Percentiles rank a stretch among this genome's conserved stretches.
phyloP scores from a whole-genome alignment of 2,329 filamentous ascomycete genomes.

The Ophiocordyceps robertsii region DNA sequence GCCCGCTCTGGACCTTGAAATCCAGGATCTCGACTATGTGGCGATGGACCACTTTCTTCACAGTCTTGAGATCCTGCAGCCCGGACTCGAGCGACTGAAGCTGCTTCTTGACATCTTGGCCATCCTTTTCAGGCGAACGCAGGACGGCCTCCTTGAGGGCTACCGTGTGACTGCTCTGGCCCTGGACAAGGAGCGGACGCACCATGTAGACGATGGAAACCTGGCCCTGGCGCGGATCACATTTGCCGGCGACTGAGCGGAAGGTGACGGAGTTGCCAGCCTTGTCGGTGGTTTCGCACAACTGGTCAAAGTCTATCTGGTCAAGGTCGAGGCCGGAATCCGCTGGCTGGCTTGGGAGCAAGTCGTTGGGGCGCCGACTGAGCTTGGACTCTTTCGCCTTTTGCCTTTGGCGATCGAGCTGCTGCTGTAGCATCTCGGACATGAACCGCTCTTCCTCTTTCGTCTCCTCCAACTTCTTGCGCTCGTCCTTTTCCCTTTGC shows the following conservation, averaged over 20 bases:
- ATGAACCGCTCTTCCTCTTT: conserved; percentile 59
- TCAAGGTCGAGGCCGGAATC: conserved; percentile 15
- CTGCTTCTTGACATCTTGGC: conserved; percentile 56
- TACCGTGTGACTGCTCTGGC: conserved; percentile 46
- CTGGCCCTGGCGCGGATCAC: conserved; percentile 49
- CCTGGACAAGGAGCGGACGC: conserved; percentile 47
- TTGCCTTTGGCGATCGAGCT: conserved; percentile 53
- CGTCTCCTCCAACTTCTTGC: conserved; percentile 40
- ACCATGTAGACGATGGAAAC: conserved; percentile 60
- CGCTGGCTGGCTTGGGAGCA: conserved; percentile 11
- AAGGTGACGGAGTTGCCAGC: conserved; percentile 54
- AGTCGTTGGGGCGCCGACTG: conserved; percentile 36
- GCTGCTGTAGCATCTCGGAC: conserved; percentile 58
- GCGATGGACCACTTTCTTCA: conserved; percentile 62
- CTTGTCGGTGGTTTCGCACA: conserved; percentile 48
- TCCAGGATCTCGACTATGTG: conserved; percentile 71
- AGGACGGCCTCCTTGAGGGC: conserved; percentile 61
- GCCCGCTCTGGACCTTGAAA: conserved; percentile 58
- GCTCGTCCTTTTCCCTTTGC: conserved; percentile 37
- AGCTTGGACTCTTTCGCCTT: conserved; percentile 51
- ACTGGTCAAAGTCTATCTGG: conserved; percentile 51
- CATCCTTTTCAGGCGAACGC: conserved; percentile 41
- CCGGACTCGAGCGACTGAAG: conserved; percentile 65
- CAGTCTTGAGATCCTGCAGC: conserved; percentile 58
- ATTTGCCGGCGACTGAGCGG: conserved; percentile 56